Evolutionary conservation across 2,329 filamentous ascomycete species (phyloP), one percentile per base, ranked within the genome.

Genomic region (Pestalotiopsis sp.): DNA sequence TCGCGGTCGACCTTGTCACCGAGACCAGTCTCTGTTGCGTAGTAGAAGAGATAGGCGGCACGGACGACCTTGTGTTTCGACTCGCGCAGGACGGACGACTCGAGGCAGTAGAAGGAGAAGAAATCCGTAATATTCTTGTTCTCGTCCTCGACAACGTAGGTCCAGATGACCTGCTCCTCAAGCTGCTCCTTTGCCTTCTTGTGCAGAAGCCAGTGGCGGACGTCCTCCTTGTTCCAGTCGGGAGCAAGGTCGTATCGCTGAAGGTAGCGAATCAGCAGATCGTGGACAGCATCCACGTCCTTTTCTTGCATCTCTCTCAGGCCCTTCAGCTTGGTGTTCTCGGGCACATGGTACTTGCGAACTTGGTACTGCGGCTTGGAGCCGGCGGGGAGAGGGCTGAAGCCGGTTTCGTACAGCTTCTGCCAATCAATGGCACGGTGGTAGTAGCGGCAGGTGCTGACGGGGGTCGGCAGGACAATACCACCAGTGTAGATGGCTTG

Each of bases 41-140:
- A 99, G 86, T 99, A 99, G 84, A 95, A 99, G 67, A 98, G 88
- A 81, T 99, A 99, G 38, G 96, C 96, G 3, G 95, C 96, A 73
- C 91, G 92, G 76, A 99, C 90, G 68, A 90, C 89, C 69, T 90
- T 87, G 82, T 97, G 92, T 79, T 93, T 93, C 60, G 88, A 84
- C 77, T 94, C 90, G 73, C 92, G 91, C 75, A 99, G 97, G 69
- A 98, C 92, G 1, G 94, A 96, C 17, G 94, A 97, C 79, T 97
- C 94, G 41, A 99, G 91, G 77, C 90, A 91, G 85, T 98, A 99
- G 83, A 98, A 99, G 49, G 94, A 98, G 83, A 98, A 92, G 83
- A 97, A 98, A 81, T 99, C 96, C 49, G 94, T 98, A 77, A 99
- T 93, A 75, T 94, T 94, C 71, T 92, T 88, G 64, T 91, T 90